Conservation (phyloP, 169 alveolate genomes). For the Eimeria brunetti region DNA sequence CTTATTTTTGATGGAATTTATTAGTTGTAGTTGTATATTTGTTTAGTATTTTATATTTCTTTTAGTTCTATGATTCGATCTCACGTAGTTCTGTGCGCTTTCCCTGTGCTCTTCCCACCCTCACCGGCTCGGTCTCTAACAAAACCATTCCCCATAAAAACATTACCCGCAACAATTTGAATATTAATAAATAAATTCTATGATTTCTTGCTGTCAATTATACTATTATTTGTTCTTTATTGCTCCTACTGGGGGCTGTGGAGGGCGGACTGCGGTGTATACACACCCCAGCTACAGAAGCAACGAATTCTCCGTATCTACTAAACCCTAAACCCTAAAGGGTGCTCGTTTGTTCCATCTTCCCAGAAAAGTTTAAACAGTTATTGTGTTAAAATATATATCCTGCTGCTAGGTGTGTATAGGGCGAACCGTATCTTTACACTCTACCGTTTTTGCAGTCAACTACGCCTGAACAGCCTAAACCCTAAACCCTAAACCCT, state of each 20-base stretch:
- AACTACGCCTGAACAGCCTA: conserved; percentile 37
- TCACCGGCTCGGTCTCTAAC: no score
- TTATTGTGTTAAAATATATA: no score
- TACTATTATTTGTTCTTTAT: neutral
- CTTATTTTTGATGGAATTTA: neutral
- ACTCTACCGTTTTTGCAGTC: no score
- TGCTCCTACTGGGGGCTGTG: conserved; percentile 31
- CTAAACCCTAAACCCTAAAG: conserved; percentile 40
- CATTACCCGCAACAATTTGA: no score
- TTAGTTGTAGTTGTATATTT: neutral
- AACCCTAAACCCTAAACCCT: conserved; percentile 2
- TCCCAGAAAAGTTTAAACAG: conserved; percentile 38
- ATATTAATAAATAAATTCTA: neutral
- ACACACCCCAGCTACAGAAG: conserved; percentile 56
- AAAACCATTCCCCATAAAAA: no score
- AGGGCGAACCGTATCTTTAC: conserved; percentile 14
- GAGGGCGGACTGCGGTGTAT: conserved; percentile 82
- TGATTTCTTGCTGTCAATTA: neutral
- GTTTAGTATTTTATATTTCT: neutral
- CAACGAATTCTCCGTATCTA: neutral
- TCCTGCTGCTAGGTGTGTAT: conserved; percentile 30
- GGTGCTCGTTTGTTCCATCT: conserved; percentile 6
- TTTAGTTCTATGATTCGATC: no score
- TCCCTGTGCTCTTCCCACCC: no score
- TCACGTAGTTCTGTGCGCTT: no score